Percentiles rank a stretch among this genome's conserved stretches.
phyloP scores from a whole-genome alignment of 495 filamentous ascomycete species.

The Penicillium angulare region DNA sequence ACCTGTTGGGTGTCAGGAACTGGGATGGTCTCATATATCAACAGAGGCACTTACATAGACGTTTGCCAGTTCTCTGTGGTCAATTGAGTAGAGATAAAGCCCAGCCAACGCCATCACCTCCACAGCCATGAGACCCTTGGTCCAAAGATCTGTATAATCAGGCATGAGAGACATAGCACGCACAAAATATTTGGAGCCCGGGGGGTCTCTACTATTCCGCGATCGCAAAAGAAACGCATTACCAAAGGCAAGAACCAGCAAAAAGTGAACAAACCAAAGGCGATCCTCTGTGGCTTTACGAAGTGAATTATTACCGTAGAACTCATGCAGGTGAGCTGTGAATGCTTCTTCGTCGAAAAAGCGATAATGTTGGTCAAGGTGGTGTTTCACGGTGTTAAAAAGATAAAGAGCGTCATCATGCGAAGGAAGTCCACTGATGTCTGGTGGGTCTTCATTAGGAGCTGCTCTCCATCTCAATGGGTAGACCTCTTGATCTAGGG shows the following conservation, averaged over 20 bases:
- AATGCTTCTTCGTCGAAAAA: slow-evolving; percentile 39
- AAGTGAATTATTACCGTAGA: slow-evolving; percentile 22
- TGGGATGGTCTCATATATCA: not conserved
- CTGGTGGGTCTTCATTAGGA: slow-evolving; percentile 16
- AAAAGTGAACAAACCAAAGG: slow-evolving; percentile 39
- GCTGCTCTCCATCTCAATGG: slow-evolving; percentile 26
- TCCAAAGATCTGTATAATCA: slow-evolving; percentile 26
- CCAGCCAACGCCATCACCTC: slow-evolving; percentile 33
- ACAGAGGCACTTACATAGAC: slow-evolving; percentile 25
- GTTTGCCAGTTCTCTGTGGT: slow-evolving; percentile 20
- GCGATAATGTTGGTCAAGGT: slow-evolving; percentile 32
- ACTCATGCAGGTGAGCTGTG: slow-evolving; percentile 23
- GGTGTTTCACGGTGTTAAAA: slow-evolving; percentile 36
- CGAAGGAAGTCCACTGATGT: slow-evolving; percentile 31
- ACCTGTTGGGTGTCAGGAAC: slow-evolving; percentile 22
- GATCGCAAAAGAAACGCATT: slow-evolving; percentile 33
- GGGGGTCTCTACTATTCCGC: slow-evolving; percentile 20
- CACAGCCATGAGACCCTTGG: slow-evolving; percentile 29
- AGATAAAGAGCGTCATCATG: slow-evolving; percentile 35
- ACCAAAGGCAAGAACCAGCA: slow-evolving; percentile 39
- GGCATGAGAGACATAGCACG: slow-evolving; percentile 41
- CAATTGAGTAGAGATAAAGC: slow-evolving; percentile 11
- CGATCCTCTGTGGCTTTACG: slow-evolving; percentile 19
- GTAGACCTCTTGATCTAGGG: slow-evolving; percentile 28
- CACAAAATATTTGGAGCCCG: slow-evolving; percentile 32